Base-by-base conservation (phyloP, 805 yeast species). In the Candida andamanensis region DNA sequence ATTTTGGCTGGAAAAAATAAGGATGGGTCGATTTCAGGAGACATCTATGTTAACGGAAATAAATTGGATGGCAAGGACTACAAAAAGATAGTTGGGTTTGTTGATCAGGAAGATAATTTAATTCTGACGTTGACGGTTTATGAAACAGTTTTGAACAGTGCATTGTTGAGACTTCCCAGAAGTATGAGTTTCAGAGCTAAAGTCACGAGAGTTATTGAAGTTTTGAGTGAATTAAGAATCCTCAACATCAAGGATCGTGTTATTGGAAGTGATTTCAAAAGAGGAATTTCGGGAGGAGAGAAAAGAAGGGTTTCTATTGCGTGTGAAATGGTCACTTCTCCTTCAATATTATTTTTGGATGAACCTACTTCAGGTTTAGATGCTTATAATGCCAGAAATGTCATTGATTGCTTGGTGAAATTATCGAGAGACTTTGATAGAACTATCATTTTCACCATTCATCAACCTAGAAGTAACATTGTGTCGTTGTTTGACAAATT, bases 351-450 rank as follows among this genome's bases (percentile, higher is more conserved):
- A 23, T 67, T 86, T 29, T 56, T 86, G 21, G 95, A 86, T 54
- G 95, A 86, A 48, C 95, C 95, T 2, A 86, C 98, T 0, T 85
- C 96, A 0, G 99, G 99, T 1, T 67, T 92, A 37, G 99, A 92
- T 55, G 80, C 97, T 6, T 90, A 76, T 53, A 90, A 89, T 58
- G 97, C 98, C 1, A 78, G 76, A 50, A 86, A 89, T 46, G 98
- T 92, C 6, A 69, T 92, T 26, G 97, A 87, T 39, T 74, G 86
- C 39, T 67, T 92, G 27, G 90, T 84, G 2, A 72, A 82, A 36
- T 67, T 92, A 36, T 85, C 97, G 0, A 70, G 78, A 36, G 81
- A 78, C 46, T 84, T 80, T 55, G 79, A 83, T 39, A 77, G 97
- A 52, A 90, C 98, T 0, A 78, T 92, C 29, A 76, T 92, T 2